phyloP scores from a whole-genome alignment of 2,329 filamentous ascomycete genomes.

The Nemania abortiva region DNA sequence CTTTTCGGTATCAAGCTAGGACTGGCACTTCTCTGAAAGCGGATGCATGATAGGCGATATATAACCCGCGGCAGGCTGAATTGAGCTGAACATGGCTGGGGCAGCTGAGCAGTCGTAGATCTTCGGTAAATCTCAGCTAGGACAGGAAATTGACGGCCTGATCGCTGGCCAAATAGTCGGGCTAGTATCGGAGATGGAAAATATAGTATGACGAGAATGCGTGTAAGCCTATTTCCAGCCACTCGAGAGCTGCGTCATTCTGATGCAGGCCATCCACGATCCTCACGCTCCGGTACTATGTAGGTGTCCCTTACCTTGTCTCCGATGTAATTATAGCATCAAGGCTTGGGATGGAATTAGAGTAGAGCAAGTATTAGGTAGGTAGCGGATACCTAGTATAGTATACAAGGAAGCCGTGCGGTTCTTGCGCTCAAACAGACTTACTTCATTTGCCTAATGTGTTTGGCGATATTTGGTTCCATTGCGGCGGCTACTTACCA shows the following conservation, averaged over 20 bases:
- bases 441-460: too few relatives aligned
- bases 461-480: too few relatives aligned
- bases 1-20: background rate
- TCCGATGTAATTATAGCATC: too few relatives aligned
- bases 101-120: conserved; percentile 22
- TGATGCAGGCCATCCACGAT: conserved; percentile 1
- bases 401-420: too few relatives aligned
- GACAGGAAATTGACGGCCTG: conserved; percentile 8
- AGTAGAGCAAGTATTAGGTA: too few relatives aligned
- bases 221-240: conserved; percentile 14
- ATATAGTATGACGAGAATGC: conserved; percentile 27
- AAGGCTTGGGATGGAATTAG: too few relatives aligned
- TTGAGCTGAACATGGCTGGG: conserved; percentile 30
- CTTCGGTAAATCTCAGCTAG: conserved; percentile 19
- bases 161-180: background rate
- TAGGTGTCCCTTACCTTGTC: too few relatives aligned
- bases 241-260: conserved; percentile 27
- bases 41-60: background rate
- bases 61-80: conserved; percentile 6
- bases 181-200: background rate
- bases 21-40: background rate
- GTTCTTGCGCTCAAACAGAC: too few relatives aligned
- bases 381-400: too few relatives aligned
- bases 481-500: too few relatives aligned
- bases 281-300: background rate